These are phyloP conservation scores for Lecanicillium sp. DNA, from an alignment of 2,329 filamentous ascomycete genomes.

Conservation along the genomic window DNA sequence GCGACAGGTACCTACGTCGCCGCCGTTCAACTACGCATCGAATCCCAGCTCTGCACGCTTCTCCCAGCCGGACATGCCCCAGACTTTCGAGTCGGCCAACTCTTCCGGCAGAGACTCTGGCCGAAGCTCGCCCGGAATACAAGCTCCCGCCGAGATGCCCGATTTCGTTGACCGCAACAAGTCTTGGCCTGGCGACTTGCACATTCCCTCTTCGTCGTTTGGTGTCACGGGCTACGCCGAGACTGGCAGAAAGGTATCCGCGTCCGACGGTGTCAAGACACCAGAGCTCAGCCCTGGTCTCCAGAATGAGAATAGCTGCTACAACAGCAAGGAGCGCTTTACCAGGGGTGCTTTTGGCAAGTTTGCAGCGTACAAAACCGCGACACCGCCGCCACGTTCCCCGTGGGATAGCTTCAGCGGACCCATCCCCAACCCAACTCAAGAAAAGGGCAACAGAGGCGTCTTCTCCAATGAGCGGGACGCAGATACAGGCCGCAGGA, in stretches of 20 bases:
- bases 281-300: neutral
- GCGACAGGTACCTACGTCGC: slow-evolving; percentile 13
- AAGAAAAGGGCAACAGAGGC: neutral
- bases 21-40: neutral
- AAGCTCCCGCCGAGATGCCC: too few species aligned
- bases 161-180: slow-evolving; percentile 7
- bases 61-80: too few species aligned
- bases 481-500: neutral
- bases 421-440: neutral
- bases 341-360: slow-evolving; percentile 7
- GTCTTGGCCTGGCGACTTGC: neutral
- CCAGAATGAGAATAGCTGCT: neutral
- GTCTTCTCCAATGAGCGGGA: neutral
- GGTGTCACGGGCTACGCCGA: neutral
- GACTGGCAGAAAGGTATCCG: neutral
- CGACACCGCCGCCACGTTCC: neutral
- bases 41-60: neutral
- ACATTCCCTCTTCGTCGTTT: neutral
- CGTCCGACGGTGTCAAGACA: neutral
- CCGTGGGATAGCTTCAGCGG: slow-evolving; percentile 9
- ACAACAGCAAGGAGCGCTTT: neutral
- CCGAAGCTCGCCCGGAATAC: too few species aligned
- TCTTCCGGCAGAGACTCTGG: too few species aligned
- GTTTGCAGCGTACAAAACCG: neutral
- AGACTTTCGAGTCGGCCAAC: neutral